Evolutionary conservation across 805 yeast species (phyloP).

Genomic region (Tetrapisispora pingtungensis): DNA sequence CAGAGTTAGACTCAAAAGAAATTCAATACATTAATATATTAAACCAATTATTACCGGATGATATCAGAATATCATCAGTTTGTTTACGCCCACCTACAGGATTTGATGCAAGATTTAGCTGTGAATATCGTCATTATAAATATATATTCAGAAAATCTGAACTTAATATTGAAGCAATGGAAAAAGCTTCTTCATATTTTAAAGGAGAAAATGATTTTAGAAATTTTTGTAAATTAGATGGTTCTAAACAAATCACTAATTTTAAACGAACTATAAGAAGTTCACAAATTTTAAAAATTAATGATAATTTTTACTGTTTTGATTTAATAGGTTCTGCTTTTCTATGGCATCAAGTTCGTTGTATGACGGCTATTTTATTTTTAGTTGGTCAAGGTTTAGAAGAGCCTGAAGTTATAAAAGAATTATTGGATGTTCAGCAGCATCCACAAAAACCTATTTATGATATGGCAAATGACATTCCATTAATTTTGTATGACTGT

Average conservation of each 20-base stretch:
- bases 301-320: slow-evolving; percentile 48
- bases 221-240: slow-evolving; percentile 90
- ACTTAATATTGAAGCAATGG: slow-evolving; percentile 60
- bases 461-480: slow-evolving; percentile 84
- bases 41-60: slow-evolving; percentile 70
- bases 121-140: slow-evolving; percentile 72
- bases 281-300: slow-evolving; percentile 36
- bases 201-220: slow-evolving; percentile 84
- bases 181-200: slow-evolving; percentile 45
- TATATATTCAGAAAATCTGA: slow-evolving; percentile 52
- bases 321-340: slow-evolving; percentile 84
- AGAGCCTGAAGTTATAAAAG: slow-evolving; percentile 42
- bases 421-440: slow-evolving; percentile 47
- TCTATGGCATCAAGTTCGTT: slow-evolving; percentile 95
- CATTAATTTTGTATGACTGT: slow-evolving; percentile 81
- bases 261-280: slow-evolving; percentile 53
- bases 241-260: slow-evolving; percentile 82
- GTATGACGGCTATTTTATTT: slow-evolving; percentile 80
- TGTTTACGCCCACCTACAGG: slow-evolving; percentile 72
- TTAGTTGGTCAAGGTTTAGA: slow-evolving; percentile 75
- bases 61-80: slow-evolving; percentile 69
- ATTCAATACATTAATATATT: slow-evolving; percentile 66
- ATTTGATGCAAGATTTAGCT: slow-evolving; percentile 91
- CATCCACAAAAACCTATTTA: slow-evolving; percentile 66
- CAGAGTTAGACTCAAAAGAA: slow-evolving; percentile 53